phyloP scores from a whole-genome alignment of 2,329 filamentous ascomycete species.

The Alternaria infectoria region DNA sequence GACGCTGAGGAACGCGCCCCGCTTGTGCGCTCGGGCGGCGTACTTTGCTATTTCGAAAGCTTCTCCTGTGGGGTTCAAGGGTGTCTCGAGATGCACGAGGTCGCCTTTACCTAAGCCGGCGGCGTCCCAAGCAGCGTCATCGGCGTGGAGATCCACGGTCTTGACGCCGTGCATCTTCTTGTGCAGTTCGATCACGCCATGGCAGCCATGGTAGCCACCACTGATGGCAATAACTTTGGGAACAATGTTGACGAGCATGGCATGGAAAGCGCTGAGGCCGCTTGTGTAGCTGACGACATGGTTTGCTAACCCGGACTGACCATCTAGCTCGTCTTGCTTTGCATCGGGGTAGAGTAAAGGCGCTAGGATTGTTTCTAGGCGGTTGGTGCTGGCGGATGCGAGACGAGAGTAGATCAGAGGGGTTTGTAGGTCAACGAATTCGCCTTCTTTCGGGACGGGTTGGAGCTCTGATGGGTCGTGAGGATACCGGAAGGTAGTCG shows the following conservation, averaged over 20 bases:
- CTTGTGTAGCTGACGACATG: slow-evolving; percentile 79
- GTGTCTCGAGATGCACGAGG: slow-evolving; percentile 89
- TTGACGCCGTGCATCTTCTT: slow-evolving; percentile 76
- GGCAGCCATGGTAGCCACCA: slow-evolving; percentile 90
- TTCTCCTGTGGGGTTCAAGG: slow-evolving; percentile 87
- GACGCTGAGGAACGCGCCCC: slow-evolving; percentile 79
- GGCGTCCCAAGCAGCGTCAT: slow-evolving; percentile 62
- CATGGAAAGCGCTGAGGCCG: slow-evolving; percentile 88
- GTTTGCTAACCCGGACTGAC: slow-evolving; percentile 27
- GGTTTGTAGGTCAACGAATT: slow-evolving; percentile 34
- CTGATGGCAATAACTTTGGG: slow-evolving; percentile 83
- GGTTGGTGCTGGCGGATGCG: slow-evolving; percentile 77
- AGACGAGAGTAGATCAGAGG: slow-evolving; percentile 77
- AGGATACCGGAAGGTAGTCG: slow-evolving; percentile 87
- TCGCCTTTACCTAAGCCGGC: slow-evolving; percentile 76
- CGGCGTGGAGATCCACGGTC: slow-evolving; percentile 68
- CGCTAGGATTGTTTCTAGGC: slow-evolving; percentile 82
- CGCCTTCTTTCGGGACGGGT: slow-evolving; percentile 55
- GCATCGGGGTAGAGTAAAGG: slow-evolving; percentile 68
- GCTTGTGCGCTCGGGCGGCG: slow-evolving; percentile 72
- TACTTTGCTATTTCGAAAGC: slow-evolving; percentile 76
- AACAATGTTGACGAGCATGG: slow-evolving; percentile 81
- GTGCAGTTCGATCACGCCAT: slow-evolving; percentile 79
- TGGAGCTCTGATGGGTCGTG: slow-evolving; percentile 71
- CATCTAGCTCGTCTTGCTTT: slow-evolving; percentile 17